Percentiles rank a stretch among this genome's conserved stretches.
phyloP scores from a whole-genome alignment of 129 eudicot genomes.

The Ambrosia artemisiifolia region DNA sequence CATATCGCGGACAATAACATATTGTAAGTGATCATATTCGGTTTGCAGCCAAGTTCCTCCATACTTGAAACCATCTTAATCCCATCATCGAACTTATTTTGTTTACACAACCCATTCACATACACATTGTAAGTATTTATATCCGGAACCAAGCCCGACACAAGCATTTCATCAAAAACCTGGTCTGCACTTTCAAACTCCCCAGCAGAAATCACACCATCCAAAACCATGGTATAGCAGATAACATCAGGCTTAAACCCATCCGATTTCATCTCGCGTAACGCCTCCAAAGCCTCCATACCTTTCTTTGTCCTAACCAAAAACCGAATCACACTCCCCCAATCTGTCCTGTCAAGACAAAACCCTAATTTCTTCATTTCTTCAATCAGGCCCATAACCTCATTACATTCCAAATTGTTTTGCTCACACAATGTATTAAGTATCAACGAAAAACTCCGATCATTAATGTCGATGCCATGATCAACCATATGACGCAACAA shows the following conservation, averaged over 20 bases:
- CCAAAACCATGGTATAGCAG: slow-evolving; percentile 55
- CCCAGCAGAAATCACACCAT: slow-evolving; percentile 44
- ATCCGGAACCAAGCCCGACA: slow-evolving; percentile 79
- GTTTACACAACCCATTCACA: slow-evolving; percentile 57
- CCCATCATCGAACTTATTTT: slow-evolving; percentile 52
- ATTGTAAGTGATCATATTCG: slow-evolving; percentile 46
- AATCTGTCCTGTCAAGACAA: slow-evolving; percentile 46
- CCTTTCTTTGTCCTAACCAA: slow-evolving; percentile 44
- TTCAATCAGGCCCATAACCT: slow-evolving; percentile 43
- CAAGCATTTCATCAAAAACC: slow-evolving; percentile 84
- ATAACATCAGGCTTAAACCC: slow-evolving; percentile 49
- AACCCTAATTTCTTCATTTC: slow-evolving; percentile 57
- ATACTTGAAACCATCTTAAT: slow-evolving; percentile 51
- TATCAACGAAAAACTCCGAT: slow-evolving; percentile 44
- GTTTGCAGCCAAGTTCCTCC: slow-evolving; percentile 66
- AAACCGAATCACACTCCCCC: slow-evolving; percentile 53
- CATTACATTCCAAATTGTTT: slow-evolving; percentile 25
- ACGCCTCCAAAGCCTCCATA: slow-evolving; percentile 43
- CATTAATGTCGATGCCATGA: slow-evolving; percentile 49
- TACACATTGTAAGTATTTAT: slow-evolving; percentile 58
- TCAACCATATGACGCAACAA: slow-evolving; percentile 49
- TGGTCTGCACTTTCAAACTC: slow-evolving; percentile 52
- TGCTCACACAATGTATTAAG: slow-evolving; percentile 40
- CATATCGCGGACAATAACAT: slow-evolving; percentile 37
- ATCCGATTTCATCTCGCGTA: slow-evolving; percentile 52